These are phyloP conservation scores for Nothomitra cinnamomea DNA, from an alignment of 2,329 filamentous ascomycete species.

Conservation along the genomic window DNA sequence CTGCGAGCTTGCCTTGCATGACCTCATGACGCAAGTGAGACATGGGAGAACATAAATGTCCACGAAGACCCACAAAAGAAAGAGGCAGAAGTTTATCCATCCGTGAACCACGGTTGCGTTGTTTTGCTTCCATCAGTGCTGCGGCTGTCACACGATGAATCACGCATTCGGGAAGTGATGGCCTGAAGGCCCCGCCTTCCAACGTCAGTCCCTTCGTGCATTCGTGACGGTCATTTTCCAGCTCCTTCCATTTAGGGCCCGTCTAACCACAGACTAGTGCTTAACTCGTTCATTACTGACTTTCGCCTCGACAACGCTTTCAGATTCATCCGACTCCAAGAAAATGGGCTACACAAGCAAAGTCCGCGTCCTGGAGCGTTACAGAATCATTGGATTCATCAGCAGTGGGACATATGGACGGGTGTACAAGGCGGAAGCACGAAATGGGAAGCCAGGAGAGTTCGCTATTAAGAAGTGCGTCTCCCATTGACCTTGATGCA, in stretches of 20 bases:
- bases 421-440: conserved; percentile 84
- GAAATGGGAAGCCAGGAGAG: conserved; percentile 56
- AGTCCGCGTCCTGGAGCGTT: conserved; percentile 78
- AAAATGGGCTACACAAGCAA: conserved; percentile 42
- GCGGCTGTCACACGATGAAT: too few relatives aligned
- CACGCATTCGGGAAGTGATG: too few relatives aligned
- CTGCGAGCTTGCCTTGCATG: not conserved
- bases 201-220: too few relatives aligned
- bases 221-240: not conserved
- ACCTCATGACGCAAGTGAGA: too few relatives aligned
- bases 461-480: conserved; percentile 93
- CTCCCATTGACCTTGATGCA: not conserved
- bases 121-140: too few relatives aligned
- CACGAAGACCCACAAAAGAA: too few relatives aligned
- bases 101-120: too few relatives aligned
- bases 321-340: conserved; percentile 1
- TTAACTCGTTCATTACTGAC: not conserved
- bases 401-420: conserved; percentile 95
- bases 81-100: too few relatives aligned
- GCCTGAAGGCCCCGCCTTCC: too few relatives aligned
- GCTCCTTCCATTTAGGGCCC: not conserved
- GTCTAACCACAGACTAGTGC: not conserved
- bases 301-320: not conserved
- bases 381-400: conserved; percentile 95
- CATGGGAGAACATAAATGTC: too few relatives aligned